Percentiles rank a stretch among this genome's conserved stretches.
Evolutionary conservation across 345 rosid genomes (phyloP).

Genomic region (Moricandia moricandioides): DNA sequence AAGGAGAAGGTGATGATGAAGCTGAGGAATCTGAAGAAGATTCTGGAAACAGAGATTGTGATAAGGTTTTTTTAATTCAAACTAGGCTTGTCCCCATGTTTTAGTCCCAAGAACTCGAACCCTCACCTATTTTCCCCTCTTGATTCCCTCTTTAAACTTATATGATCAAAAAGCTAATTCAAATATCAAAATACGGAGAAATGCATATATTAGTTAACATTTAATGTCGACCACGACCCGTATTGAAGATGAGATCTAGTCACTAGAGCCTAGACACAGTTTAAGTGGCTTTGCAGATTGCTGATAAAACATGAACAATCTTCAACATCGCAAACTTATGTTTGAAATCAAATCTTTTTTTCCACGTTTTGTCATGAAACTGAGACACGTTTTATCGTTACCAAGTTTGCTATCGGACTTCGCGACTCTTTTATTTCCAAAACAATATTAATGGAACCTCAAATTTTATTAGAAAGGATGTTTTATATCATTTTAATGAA

Average conservation of each 20-base stretch:
- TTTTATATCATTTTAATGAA: not conserved
- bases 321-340: not conserved
- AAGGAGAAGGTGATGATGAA: constrained; percentile 18
- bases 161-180: not conserved
- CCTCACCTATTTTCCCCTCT: not conserved
- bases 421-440: too few species aligned
- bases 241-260: not conserved
- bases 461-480: not conserved
- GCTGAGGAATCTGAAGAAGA: constrained; percentile 23
- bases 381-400: not conserved
- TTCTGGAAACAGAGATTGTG: constrained; percentile 20
- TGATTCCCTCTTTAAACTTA: not conserved
- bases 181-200: not conserved
- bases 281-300: not conserved
- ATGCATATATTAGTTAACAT: not conserved
- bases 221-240: not conserved
- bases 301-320: not conserved
- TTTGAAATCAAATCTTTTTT: not conserved
- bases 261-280: too few species aligned
- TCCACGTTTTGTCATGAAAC: not conserved
- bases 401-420: not conserved
- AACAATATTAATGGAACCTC: not conserved
- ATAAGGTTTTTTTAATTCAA: constrained; percentile 6
- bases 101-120: not conserved
- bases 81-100: not conserved